phyloP scores from a whole-genome alignment of 257 asterid species.

The Henckelia pumila region DNA sequence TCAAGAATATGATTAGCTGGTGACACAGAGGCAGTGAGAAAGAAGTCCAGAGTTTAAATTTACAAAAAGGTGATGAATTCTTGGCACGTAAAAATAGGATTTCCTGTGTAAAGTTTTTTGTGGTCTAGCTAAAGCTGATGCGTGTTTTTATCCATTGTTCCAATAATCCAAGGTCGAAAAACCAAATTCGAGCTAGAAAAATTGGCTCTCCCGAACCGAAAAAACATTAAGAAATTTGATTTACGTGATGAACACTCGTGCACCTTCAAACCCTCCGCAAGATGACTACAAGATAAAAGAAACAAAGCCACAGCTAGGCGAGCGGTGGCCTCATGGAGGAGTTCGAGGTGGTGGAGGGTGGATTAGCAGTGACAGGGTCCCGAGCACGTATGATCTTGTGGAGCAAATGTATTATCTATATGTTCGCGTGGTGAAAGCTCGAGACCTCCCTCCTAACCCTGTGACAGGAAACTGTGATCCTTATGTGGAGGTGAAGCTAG shows the following conservation, averaged over 20 bases:
- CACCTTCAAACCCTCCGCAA: slow-evolving; percentile 30
- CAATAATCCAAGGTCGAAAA: neutral
- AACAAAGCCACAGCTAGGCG: slow-evolving; percentile 71
- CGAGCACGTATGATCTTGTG: slow-evolving; percentile 83
- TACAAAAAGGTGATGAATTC: neutral
- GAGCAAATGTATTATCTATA: slow-evolving; percentile 77
- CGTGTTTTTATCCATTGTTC: neutral
- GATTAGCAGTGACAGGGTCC: slow-evolving; percentile 51
- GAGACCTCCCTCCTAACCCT: slow-evolving; percentile 54
- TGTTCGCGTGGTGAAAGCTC: slow-evolving; percentile 75
- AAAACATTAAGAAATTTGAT: neutral
- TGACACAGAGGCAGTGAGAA: neutral
- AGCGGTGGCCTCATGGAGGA: slow-evolving; percentile 76
- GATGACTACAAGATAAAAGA: slow-evolving; percentile 64
- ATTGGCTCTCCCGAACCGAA: neutral
- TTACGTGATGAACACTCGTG: slow-evolving; percentile 32
- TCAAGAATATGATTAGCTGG: neutral
- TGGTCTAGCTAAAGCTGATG: neutral
- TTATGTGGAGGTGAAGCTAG: slow-evolving; percentile 73
- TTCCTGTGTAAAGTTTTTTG: neutral
- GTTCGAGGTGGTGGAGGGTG: slow-evolving; percentile 61
- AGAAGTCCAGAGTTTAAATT: neutral
- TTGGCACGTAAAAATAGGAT: neutral
- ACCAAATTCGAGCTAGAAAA: neutral
- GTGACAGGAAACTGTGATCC: slow-evolving; percentile 72